Conservation (phyloP, 2,329 filamentous ascomycete species). For the Pyricularia sp. region DNA sequence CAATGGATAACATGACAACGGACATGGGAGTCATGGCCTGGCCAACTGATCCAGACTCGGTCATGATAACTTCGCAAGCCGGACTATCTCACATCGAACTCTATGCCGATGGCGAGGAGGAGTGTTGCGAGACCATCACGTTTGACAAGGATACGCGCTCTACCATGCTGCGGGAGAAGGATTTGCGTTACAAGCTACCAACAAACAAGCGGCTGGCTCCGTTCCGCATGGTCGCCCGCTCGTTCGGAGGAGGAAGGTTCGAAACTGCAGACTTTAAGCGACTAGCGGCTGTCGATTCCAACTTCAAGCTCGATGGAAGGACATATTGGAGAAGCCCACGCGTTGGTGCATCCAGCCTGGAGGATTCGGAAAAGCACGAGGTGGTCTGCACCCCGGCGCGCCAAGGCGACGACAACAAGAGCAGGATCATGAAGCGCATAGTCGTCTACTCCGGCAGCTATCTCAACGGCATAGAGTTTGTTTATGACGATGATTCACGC, state of each 20-base stretch:
- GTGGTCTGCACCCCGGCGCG: slow-evolving; percentile 59
- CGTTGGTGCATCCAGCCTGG: slow-evolving; percentile 58
- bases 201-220: slow-evolving; percentile 50
- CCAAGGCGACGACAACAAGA: slow-evolving; percentile 18
- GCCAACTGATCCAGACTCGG: slow-evolving; percentile 57
- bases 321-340: slow-evolving; percentile 63
- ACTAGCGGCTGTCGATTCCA: slow-evolving; percentile 57
- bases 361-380: slow-evolving; percentile 57
- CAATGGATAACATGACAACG: slow-evolving; percentile 42
- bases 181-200: slow-evolving; percentile 58
- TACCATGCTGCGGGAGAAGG: slow-evolving; percentile 59
- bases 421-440: slow-evolving; percentile 59
- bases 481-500: slow-evolving; percentile 74
- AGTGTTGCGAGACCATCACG: slow-evolving; percentile 73
- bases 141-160: slow-evolving; percentile 58
- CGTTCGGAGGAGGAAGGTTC: slow-evolving; percentile 58
- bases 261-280: slow-evolving; percentile 64
- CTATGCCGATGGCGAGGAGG: slow-evolving; percentile 63
- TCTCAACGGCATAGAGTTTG: slow-evolving; percentile 80
- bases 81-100: slow-evolving; percentile 82
- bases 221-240: slow-evolving; percentile 61
- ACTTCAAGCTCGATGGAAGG: slow-evolving; percentile 54
- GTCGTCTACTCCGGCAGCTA: slow-evolving; percentile 64
- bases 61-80: slow-evolving; percentile 64
- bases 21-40: slow-evolving; percentile 78